Evolutionary conservation across 192 early-diverging fungal species (phyloP), one percentile per base, ranked within the genome.

Genomic region (Chytriomyces sp.): DNA sequence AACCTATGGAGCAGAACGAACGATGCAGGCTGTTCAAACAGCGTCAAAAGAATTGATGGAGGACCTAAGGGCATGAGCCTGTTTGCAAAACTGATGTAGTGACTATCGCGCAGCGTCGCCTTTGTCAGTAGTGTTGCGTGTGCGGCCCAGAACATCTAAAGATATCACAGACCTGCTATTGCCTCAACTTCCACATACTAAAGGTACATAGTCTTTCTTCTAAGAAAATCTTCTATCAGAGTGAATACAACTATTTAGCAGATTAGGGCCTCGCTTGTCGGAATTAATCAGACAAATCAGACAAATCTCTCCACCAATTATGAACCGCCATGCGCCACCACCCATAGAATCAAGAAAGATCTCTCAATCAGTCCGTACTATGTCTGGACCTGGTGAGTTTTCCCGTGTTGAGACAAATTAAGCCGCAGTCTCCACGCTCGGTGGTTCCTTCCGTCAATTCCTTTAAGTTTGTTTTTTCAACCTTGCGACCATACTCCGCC

Each of bases 41-140:
- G 56, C 1, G 2, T 2, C 12, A 1, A 58, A n/a, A 17, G 19
- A 17, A 28, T 31, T 31, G 12, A 58, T 14, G 19, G 1, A 26
- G 30, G 30, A 12, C 1, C 62, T n/a, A 49, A 49, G 3, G 22
- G 0, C 44, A 49, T 58, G 44, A 86, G 92, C 91, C 86, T 98
- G 96, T 76, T 97, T 97, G 84, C 96, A 95, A 65, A 95, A 96
- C 75, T 89, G 88, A 65, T 89, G 74, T 98, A 98, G 79, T 96
- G 94, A 30, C 94, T 93, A 52, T 96, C 93, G n/a, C n/a, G n/a
- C n/a, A n/a, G n/a, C n/a, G 41, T 19, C 19, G 41, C 82, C 80
- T 85, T 85, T 80, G 78, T 89, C 89, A 91, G 87, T 89, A n/a
- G 88, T 91, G 88, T 87, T 86, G 87, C 89, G 88, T 87, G 86